A percentile compares a stretch with the other conserved stretches of the same genome.
Conservation (phyloP, 306 rosid species). For the Vicia villosa region DNA sequence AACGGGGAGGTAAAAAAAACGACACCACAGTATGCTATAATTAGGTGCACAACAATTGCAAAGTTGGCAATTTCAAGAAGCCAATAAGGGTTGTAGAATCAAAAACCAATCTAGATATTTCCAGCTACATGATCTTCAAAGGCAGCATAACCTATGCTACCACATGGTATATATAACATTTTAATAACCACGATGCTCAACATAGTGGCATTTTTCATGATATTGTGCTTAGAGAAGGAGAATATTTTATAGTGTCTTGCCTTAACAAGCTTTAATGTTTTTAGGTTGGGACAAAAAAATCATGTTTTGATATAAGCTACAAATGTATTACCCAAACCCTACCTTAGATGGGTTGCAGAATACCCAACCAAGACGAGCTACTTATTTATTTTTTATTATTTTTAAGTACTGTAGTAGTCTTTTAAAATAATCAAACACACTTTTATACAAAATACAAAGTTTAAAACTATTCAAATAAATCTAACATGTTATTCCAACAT, state of each 20-base stretch:
- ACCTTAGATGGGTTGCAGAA: too few relatives aligned
- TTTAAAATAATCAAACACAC: too few relatives aligned
- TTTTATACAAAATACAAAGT: too few relatives aligned
- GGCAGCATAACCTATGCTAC: conserved; percentile 78
- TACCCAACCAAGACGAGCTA: too few relatives aligned
- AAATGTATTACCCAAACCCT: too few relatives aligned
- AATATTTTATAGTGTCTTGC: conserved; percentile 71
- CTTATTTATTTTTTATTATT: too few relatives aligned
- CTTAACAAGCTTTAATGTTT: too few relatives aligned
- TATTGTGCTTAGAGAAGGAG: conserved; percentile 75
- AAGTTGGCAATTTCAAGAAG: conserved; percentile 70
- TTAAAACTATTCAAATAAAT: too few relatives aligned
- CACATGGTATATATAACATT: conserved; percentile 65
- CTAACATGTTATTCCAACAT: too few relatives aligned
- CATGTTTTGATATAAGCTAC: too few relatives aligned
- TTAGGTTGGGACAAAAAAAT: conserved; percentile 31
- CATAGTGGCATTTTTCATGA: conserved; percentile 69
- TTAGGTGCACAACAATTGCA: conserved; percentile 68
- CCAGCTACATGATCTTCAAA: conserved; percentile 68
- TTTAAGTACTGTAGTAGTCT: too few relatives aligned
- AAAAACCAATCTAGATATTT: conserved; percentile 75
- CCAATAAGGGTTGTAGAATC: conserved; percentile 81
- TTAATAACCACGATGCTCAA: conserved; percentile 56
- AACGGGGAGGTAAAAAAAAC: too few relatives aligned
- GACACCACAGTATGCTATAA: conserved; percentile 84